Base-by-base conservation (phyloP, 805 yeast genomes). In the Pachysolen tannophilus region DNA sequence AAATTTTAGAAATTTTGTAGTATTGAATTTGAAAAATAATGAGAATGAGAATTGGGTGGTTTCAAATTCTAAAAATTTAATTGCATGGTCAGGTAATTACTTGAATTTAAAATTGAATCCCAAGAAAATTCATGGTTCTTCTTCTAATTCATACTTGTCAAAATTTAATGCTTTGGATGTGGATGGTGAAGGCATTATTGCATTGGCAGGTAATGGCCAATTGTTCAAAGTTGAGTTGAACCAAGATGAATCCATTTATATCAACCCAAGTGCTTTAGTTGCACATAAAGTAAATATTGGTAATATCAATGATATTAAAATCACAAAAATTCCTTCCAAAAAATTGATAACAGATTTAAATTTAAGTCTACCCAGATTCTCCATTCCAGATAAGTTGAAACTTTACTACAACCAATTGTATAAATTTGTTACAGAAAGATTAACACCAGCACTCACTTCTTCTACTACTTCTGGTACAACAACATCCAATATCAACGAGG, bases 11-110 rank as follows among this genome's bases (percentile, higher is more conserved):
- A 57, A 56, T 37, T 68, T 61, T 39, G 42, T 63, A 1, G 49
- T 62, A 1, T 39, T 66, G 3, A 51, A 58, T 5, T 38, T 59
- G 3, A 43, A 46, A 3, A 41, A 33, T 9, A 30, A 43, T 8
- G 43, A 43, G 11, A 32, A 35, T 2, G 46, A 45, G 9, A 28
- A 39, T 11, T 68, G 75, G 75, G 46, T 46, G 6, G 50, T 69
- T 13, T 31, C 55, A 14, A 59, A 53, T 21, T 57, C 58, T 31
- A 51, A 55, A 10, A 52, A 51, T 34, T 40, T 70, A 8, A 52
- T 69, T 9, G 72, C 74, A 5, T 70, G 75, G 75, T 53, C 68
- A 1, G 75, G 72, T 1, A 60, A 55, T 32, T 48, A 53, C 30
- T 42, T 66, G 15, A 42, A 53, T 20, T 25, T 52, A 20, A 33